Percentiles rank a stretch among this genome's conserved stretches.
These are phyloP conservation scores for Candida endomychidarum DNA, from an alignment of 805 yeast genomes.

Conservation along the genomic window DNA sequence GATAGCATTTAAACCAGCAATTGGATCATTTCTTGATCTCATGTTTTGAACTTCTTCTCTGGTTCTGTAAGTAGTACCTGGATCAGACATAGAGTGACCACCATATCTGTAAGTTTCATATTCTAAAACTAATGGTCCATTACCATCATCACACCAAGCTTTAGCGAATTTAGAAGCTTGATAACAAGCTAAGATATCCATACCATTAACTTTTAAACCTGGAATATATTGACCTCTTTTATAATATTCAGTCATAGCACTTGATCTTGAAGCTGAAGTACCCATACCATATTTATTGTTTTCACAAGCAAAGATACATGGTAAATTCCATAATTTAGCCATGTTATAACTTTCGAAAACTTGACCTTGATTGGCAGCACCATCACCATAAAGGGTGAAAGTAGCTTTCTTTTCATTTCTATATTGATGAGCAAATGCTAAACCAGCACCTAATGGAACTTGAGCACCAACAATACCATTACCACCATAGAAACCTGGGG, in stretches of 20 bases:
- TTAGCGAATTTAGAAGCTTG: conserved; percentile 96
- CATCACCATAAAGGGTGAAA: conserved; percentile 94
- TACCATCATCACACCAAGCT: conserved; percentile 91
- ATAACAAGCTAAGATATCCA: conserved; percentile 94
- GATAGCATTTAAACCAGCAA: conserved; percentile 90
- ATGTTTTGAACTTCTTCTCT: conserved; percentile 99
- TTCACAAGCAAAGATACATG: conserved; percentile 94
- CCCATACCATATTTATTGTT: conserved; percentile 99
- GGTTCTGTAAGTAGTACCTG: conserved; percentile 99
- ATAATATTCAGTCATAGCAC: conserved; percentile 95
- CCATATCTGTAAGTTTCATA: conserved; percentile 99
- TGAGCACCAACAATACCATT: conserved; percentile 99
- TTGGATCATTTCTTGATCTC: conserved; percentile 98
- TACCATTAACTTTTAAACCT: conserved; percentile 97
- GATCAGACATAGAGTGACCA: conserved; percentile 99
- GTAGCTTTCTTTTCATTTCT: conserved; percentile 74
- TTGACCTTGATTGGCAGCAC: conserved; percentile 99
- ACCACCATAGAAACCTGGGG: conserved; percentile 96
- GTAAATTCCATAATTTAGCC: conserved; percentile 98
- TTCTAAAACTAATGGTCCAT: conserved; percentile 95
- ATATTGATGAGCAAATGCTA: conserved; percentile 98
- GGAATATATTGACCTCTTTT: conserved; percentile 99
- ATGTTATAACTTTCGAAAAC: conserved; percentile 96
- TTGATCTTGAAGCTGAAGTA: conserved; percentile 94
- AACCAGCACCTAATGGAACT: conserved; percentile 96